A percentile compares a stretch with the other conserved stretches of the same genome.
These are phyloP conservation scores for Corymbia citriodora DNA, from an alignment of 441 rosid genomes.

Conservation along the genomic window DNA sequence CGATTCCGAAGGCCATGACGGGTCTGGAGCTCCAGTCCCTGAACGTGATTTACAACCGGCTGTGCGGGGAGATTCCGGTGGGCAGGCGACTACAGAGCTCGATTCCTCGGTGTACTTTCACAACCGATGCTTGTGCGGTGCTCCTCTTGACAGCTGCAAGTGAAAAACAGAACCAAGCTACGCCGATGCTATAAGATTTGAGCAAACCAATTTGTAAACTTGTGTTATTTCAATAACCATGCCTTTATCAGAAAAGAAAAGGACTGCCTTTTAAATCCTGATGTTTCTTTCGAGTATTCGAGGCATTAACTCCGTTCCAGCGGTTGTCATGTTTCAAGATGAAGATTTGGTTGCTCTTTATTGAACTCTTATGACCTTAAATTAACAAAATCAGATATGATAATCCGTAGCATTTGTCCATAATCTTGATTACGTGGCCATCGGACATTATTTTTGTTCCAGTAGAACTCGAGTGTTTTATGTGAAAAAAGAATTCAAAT, in stretches of 20 bases:
- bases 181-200: not conserved
- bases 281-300: not conserved
- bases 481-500: not conserved
- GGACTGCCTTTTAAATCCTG: not conserved
- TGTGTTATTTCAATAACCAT: not conserved
- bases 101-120: not conserved
- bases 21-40: not conserved
- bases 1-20: not conserved
- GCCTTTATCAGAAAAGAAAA: not conserved
- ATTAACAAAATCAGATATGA: not conserved
- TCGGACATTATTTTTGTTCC: not conserved
- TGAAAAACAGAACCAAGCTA: not conserved
- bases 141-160: constrained; percentile 37
- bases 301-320: not conserved
- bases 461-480: not conserved
- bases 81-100: constrained; percentile 1
- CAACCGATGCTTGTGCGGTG: constrained; percentile 1
- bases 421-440: not conserved
- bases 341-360: not conserved
- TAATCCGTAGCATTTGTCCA: not conserved
- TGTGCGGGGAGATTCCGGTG: not conserved
- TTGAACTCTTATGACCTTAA: not conserved
- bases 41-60: not conserved
- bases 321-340: not conserved
- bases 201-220: not conserved